Evolutionary conservation across 345 rosid species (phyloP), one percentile per base, ranked within the genome.

Genomic region (Brassica juncea): DNA sequence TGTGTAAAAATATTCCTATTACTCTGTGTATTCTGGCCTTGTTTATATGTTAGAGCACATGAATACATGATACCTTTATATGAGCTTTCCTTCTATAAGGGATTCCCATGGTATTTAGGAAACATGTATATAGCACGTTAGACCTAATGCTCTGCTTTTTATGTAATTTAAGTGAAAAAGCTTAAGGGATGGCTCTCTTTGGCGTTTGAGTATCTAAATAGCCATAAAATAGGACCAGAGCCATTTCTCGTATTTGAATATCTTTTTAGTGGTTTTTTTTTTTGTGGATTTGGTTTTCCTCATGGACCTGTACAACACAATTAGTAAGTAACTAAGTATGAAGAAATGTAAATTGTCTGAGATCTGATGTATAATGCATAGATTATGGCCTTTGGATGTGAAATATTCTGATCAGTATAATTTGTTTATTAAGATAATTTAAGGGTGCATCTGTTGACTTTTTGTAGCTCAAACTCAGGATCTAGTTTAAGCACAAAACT

Each of bases 261-360:
- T n/a, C 55, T 14, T 44, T 14, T n/a, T 49, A 49, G 10, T 14
- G 55, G 16, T 11, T 44, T 44, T 54, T 52, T 52, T 16, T 5
- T 16, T n/a, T 15, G 15, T 66, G 35, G 65, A 75, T 55, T n/a
- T 75, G 10, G 7, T 21, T 66, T 66, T 54, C 57, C 35, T 54
- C 8, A 6, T 65, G 14, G 25, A 49, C 77, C 4, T 65, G 32
- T 54, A 65, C 34, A 60, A 64, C 35, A 63, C 14, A n/a, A 62
- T 73, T 15, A 42, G 5, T 27, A 58, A 21, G 64, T 37, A 11
- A 42, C 3, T 27, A 58, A 58, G 64, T 37, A 11, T 37, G n/a
- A 49, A 64, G 34, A 8, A 16, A 30, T 25, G 1, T 49, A 52
- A 64, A 49, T 31, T 64, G 34, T 64, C 62, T 74, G 34, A 57